phyloP scores from a whole-genome alignment of 148 eudicot genomes.

The Fagopyrum esculentum region DNA sequence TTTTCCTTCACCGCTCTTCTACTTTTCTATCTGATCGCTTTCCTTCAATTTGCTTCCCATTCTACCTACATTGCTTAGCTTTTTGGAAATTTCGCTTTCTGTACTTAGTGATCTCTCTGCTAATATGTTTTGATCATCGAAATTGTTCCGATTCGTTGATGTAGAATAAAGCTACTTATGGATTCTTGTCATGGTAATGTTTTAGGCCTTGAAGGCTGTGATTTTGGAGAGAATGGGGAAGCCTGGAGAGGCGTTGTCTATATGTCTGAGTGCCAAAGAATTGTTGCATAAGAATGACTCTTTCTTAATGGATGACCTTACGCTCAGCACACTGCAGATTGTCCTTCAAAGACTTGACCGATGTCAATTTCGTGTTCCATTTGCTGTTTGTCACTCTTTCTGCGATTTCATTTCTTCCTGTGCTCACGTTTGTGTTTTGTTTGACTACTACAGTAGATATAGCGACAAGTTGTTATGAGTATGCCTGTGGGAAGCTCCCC shows the following conservation, averaged over 20 bases:
- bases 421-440: neutral
- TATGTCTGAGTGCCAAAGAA: slow-evolving; percentile 69
- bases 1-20: neutral
- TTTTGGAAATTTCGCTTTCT: neutral
- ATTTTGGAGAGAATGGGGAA: slow-evolving; percentile 83
- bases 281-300: slow-evolving; percentile 42
- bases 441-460: slow-evolving; percentile 57
- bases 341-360: slow-evolving; percentile 91
- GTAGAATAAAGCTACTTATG: neutral
- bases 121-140: slow-evolving; percentile 2
- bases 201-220: slow-evolving; percentile 73
- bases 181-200: neutral
- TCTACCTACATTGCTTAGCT: no score
- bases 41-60: no score
- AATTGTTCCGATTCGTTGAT: neutral
- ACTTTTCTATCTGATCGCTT: neutral
- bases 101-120: neutral
- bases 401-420: neutral
- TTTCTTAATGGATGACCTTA: slow-evolving; percentile 61
- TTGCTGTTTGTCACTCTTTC: neutral
- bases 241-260: slow-evolving; percentile 64
- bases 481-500: slow-evolving; percentile 70
- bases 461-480: slow-evolving; percentile 91
- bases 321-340: slow-evolving; percentile 84
- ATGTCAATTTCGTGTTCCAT: slow-evolving; percentile 31